Evolutionary conservation across 164 flowering plant species (phyloP), one percentile per base, ranked within the genome.

Genomic region (Pachysandra terminalis): DNA sequence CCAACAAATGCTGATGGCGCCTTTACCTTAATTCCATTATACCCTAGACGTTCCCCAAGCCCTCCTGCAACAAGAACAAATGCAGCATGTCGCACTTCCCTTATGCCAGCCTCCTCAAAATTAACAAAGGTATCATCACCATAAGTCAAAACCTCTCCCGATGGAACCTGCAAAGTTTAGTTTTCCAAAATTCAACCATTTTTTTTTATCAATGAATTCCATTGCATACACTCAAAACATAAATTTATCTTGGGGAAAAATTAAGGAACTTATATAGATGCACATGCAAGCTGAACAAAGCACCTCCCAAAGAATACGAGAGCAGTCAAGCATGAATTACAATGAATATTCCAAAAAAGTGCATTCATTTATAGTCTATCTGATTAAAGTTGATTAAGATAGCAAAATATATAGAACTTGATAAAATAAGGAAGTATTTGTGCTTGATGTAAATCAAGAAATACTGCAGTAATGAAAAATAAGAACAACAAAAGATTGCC

Each of bases 61-160:
- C 99, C 99, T 64, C 99, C 98, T 5, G 99, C 99, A 79, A 95
- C 99, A 78, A 95, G 90, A 73, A 89, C 98, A 86, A 95, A 95
- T 64, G 93, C 97, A 77, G 98, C 97, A 74, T 85, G 85, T 70
- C 71, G 75, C 22, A 82, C 95, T 81, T 90, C 98, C 65, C 71
- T 85, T 56, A 92, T 66, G 7, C 99, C 98, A 59, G 78, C 75
- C 70, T 89, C 92, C 80, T 95, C 99, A 79, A 77, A 85, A 59
- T 73, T 83, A 72, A 87, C 68, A 65, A 92, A 92, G 68, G 68
- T 82, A 14, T 82, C 89, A 79, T 92, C 90, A 65, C 93, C 99
- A 72, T 74, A 87, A 52, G 71, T 85, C 80, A 92, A 73, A 62
- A 70, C 73, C 76, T 95, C 99, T 63, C 98, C 99, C 13, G 89